Evolutionary conservation across 352 stramenopile genomes (phyloP), one percentile per base, ranked within the genome.

Genomic region (Pythium brachiatum): DNA sequence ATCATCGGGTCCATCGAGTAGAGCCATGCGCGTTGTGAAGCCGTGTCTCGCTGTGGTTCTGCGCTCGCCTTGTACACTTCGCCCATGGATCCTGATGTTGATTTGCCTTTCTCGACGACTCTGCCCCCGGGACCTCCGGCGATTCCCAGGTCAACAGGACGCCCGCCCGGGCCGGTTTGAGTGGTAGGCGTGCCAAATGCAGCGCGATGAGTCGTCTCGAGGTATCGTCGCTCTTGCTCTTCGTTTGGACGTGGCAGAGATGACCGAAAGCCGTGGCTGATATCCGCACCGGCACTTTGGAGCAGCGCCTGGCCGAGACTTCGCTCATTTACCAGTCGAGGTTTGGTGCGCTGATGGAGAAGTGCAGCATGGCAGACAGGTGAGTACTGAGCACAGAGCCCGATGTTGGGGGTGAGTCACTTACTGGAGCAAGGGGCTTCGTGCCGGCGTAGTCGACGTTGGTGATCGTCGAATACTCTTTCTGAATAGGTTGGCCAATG

Each of bases 1-100:
- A 92, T 79, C 78, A 90, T 89, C 1, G 83, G 81, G 36, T 92
- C 80, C 16, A 68, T 79, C 5, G 79, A 88, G 57, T 92, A 92
- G 70, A 91, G 68, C 83, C 83, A 94, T 34, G 85, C 82, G 29
- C 85, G 73, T 51, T 94, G 85, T 16, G 85, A 80, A 0, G 75
- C 68, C 0, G 85, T 92, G 60, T 94, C 85, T 54, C 70, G 62
- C 53, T 94, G 79, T 6, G 85, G 85, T 20, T 94, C 85, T 0
- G 51, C 27, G 53, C 68, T 83, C 26, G 70, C 74, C 38, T 63
- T 76, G 69, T 79, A 90, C 9, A 86, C 69, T 63, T 94, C 83
- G 3, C 82, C 79, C 62, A 85, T 86, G 12, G 73, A 74, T 3
- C 82, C 79, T 8, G 82, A 90, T 7, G 70, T 73, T 15, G 78